Conservation (phyloP, 225 moss, liverwort and hornwort genomes). For the Takakia lepidozioides region DNA sequence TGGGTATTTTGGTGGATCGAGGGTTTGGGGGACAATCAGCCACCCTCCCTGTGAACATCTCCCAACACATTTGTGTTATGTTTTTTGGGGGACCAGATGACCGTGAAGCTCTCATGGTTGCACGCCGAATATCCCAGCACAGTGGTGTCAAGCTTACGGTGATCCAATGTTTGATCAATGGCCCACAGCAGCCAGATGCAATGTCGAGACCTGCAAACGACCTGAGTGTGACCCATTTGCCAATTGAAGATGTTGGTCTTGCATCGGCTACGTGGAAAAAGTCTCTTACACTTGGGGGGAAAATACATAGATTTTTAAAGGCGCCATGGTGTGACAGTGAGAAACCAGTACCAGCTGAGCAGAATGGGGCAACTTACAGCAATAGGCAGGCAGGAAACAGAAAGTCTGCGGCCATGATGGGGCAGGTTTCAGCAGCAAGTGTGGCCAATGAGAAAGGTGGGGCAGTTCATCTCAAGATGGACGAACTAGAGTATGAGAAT, state of each 20-base stretch:
- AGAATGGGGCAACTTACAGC: too few relatives aligned
- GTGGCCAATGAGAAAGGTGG: not conserved
- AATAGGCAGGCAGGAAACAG: too few relatives aligned
- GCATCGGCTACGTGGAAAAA: not conserved
- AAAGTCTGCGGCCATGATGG: too few relatives aligned
- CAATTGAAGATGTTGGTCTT: too few relatives aligned
- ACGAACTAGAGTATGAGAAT: slow-evolving; percentile 20
- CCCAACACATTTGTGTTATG: slow-evolving; percentile 31
- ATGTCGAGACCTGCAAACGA: slow-evolving; percentile 1
- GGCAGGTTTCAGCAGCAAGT: too few relatives aligned
- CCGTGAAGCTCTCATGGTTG: slow-evolving; percentile 64
- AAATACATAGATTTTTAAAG: slow-evolving; percentile 12
- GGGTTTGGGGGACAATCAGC: slow-evolving; percentile 22
- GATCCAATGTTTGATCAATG: slow-evolving; percentile 40
- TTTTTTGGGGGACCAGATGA: slow-evolving; percentile 76
- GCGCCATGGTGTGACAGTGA: slow-evolving; percentile 17
- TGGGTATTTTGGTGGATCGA: slow-evolving; percentile 54
- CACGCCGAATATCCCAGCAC: slow-evolving; percentile 42
- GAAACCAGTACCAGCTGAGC: slow-evolving; percentile 2
- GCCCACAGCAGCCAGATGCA: not conserved
- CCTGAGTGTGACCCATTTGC: too few relatives aligned
- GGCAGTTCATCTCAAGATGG: slow-evolving; percentile 20
- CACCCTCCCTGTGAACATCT: slow-evolving; percentile 17
- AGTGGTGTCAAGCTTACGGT: slow-evolving; percentile 44
- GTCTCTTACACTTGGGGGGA: too few relatives aligned